A percentile compares a stretch with the other conserved stretches of the same genome.
These are phyloP conservation scores for Tylopilus subfusipes DNA, from an alignment of 768 basidiomycete species.

Conservation along the genomic window DNA sequence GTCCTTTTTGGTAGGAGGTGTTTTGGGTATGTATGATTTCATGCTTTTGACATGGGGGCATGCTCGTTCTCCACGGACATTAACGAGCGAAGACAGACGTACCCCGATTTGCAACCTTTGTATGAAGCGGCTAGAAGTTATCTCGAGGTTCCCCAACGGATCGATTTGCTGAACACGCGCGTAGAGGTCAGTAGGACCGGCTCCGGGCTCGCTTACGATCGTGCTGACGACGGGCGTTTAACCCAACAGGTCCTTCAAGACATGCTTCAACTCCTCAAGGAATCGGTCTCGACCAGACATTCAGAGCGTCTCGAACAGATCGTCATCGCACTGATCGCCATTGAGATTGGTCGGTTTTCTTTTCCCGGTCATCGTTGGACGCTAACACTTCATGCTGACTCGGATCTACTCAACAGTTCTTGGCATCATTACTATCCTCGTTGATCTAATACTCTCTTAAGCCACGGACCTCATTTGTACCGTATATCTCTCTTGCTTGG, in stretches of 20 bases:
- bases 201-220: constrained; percentile 2
- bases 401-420: constrained; percentile 49
- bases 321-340: constrained; percentile 85
- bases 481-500: constrained; percentile 1
- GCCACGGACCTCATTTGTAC: constrained; percentile 9
- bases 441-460: constrained; percentile 64
- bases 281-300: constrained; percentile 88
- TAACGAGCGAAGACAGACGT: constrained; percentile 54
- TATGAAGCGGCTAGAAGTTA: constrained; percentile 94
- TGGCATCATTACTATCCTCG: constrained; percentile 86
- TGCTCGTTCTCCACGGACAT: constrained; percentile 15
- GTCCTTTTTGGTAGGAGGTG: constrained; percentile 58
- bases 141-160: constrained; percentile 91
- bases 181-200: constrained; percentile 64
- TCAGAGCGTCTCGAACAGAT: constrained; percentile 91
- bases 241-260: constrained; percentile 80
- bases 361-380: background rate
- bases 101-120: constrained; percentile 90
- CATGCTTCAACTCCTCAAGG: constrained; percentile 93
- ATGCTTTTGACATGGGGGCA: background rate
- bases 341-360: constrained; percentile 67
- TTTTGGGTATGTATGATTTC: constrained; percentile 73
- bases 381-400: constrained; percentile 7
- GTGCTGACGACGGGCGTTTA: background rate
- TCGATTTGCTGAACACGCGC: constrained; percentile 88